Conservation (phyloP, 805 yeast species). For the Metschnikowia rubicola region DNA sequence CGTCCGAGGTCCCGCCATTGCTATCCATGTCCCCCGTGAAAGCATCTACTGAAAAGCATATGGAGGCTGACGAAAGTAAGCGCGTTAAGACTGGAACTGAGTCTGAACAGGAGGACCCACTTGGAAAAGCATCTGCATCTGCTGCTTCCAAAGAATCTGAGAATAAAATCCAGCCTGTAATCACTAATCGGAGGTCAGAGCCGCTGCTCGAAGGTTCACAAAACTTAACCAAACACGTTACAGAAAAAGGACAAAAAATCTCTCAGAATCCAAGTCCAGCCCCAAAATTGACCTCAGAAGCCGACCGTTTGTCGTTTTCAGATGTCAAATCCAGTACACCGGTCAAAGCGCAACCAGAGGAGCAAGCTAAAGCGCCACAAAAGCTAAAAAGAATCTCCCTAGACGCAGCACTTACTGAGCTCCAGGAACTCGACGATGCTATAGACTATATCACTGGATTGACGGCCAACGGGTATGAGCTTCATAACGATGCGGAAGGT, state of each 20-base stretch:
- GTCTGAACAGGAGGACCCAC: too few relatives aligned
- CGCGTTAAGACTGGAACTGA: too few relatives aligned
- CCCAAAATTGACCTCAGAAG: neutral
- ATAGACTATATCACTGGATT: conserved; percentile 32
- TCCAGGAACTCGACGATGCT: conserved; percentile 30
- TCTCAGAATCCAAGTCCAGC: too few relatives aligned
- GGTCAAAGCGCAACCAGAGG: neutral
- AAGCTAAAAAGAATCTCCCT: neutral
- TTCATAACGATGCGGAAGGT: conserved; percentile 65
- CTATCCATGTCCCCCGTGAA: neutral
- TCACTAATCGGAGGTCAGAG: too few relatives aligned
- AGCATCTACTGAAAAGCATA: neutral
- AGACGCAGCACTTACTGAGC: conserved; percentile 6
- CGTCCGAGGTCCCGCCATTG: conserved; percentile 2
- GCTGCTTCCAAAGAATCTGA: too few relatives aligned
- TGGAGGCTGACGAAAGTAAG: too few relatives aligned
- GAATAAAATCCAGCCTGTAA: too few relatives aligned
- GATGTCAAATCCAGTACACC: conserved; percentile 16
- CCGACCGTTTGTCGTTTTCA: conserved; percentile 7
- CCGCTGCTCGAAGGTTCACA: too few relatives aligned
- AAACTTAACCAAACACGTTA: too few relatives aligned
- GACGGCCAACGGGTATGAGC: conserved; percentile 35
- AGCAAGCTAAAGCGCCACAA: too few relatives aligned
- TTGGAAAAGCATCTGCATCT: too few relatives aligned
- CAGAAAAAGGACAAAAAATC: too few relatives aligned